A percentile compares a stretch with the other conserved stretches of the same genome.
Conservation (phyloP, 305 asterid species). For the Fraxinus velutina region DNA sequence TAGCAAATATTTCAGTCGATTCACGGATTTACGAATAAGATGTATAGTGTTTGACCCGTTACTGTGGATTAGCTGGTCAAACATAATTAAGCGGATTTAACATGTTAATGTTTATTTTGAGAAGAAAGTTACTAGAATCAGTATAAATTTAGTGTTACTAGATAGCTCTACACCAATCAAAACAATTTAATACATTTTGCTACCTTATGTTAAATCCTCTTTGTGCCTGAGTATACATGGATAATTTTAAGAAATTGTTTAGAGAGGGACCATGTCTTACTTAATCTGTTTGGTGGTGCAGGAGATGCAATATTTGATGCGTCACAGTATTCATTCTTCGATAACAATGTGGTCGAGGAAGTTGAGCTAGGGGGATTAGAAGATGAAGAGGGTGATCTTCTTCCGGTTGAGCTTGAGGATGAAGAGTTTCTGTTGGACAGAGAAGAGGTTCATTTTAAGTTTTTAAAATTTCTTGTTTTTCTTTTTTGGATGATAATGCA, state of each 20-base stretch:
- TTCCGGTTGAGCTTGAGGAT: constrained; percentile 51
- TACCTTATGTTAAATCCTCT: background rate
- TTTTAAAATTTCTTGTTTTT: background rate
- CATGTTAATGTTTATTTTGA: background rate
- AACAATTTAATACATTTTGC: background rate
- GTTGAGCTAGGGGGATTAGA: constrained; percentile 96
- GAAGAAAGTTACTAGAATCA: background rate
- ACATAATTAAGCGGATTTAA: background rate
- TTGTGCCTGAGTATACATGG: background rate
- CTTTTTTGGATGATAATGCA: background rate
- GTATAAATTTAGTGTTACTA: background rate
- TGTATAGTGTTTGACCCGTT: background rate
- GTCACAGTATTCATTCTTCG: constrained; percentile 89
- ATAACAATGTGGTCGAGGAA: constrained; percentile 69
- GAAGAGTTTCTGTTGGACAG: constrained; percentile 54
- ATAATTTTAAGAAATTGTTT: background rate
- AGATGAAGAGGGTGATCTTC: constrained; percentile 66
- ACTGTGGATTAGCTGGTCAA: background rate
- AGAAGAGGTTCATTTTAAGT: constrained; percentile 60
- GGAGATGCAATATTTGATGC: constrained; percentile 69
- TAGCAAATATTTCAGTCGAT: background rate
- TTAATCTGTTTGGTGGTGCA: constrained; percentile 27
- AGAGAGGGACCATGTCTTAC: background rate
- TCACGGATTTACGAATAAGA: background rate
- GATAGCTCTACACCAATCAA: background rate